Base-by-base conservation (phyloP, 352 stramenopile genomes). In the Globisporangium emineosum region DNA sequence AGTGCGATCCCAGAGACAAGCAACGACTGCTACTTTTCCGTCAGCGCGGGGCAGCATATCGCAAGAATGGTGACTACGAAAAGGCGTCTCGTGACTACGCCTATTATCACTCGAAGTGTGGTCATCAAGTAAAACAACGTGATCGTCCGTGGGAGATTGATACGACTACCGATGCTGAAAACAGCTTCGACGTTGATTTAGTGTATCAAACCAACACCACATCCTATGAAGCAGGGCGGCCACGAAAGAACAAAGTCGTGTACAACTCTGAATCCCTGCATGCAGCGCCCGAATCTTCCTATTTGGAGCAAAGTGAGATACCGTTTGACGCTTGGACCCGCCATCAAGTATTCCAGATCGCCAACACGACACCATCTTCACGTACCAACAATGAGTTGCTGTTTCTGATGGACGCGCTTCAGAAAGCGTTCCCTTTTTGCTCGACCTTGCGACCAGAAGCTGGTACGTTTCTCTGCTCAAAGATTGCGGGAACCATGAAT, bases 41-140 rank as follows among this genome's bases (percentile, higher is more conserved):
- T 0, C 78, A 88, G 35, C 71, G 81, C 37, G 81, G 77, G 12
- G 77, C 77, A 25, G 81, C 77, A 0, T 88, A 83, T 57, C 78
- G 81, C 3, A 81, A 82, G 32, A 73, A 72, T 49, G 78, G 78
- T 0, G 73, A 90, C 7, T 90, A 85, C 42, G 77, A 90, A 56
- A 80, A 85, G 30, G 81, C 81, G 6, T 78, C 81, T n/a, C 68
- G 69, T 29, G 81, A 90, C 55, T 90, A 87, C 19, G 71, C 70
- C 15, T 29, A 61, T n/a, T 66, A 53, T 30, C 61, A 66, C 52
- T 21, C 59, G 19, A 54, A 60, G 37, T 30, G 29, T 37, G 57
- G 57, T 7, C 27, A 29, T 70, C 23, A 53, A 65, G 53, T 59
- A 21, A 49, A 59, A 15, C 53, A 59, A 12, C 13, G 30, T 23